Percentiles rank a stretch among this genome's conserved stretches.
phyloP scores from a whole-genome alignment of 371 early-diverging fungal genomes.

The Lichtheimia corymbifera region DNA sequence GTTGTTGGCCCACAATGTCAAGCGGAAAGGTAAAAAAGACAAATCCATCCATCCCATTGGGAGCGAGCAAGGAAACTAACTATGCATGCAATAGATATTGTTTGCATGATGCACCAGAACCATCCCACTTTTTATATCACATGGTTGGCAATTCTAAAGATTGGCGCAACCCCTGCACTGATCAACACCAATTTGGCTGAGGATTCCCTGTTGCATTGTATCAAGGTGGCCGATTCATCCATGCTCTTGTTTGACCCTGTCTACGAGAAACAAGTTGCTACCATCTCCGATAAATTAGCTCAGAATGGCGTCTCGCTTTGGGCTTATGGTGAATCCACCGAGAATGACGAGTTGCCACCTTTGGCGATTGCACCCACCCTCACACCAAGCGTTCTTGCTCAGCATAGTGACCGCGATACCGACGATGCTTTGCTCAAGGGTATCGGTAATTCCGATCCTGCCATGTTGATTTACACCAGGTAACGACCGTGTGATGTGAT shows the following conservation, averaged over 20 bases:
- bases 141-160: constrained; percentile 31
- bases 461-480: constrained; percentile 53
- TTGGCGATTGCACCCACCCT: constrained; percentile 28
- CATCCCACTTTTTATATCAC: constrained; percentile 33
- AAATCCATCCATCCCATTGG: neutral
- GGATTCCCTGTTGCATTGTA: constrained; percentile 31
- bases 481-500: constrained; percentile 6
- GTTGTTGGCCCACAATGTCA: constrained; percentile 17
- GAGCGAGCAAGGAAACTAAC: neutral
- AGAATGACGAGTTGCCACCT: constrained; percentile 20
- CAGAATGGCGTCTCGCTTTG: constrained; percentile 14
- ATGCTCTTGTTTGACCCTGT: constrained; percentile 33
- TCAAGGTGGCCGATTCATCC: constrained; percentile 26
- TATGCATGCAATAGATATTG: constrained; percentile 21
- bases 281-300: constrained; percentile 12
- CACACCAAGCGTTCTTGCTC: constrained; percentile 24
- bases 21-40: neutral
- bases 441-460: constrained; percentile 29
- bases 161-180: constrained; percentile 33
- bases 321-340: constrained; percentile 34
- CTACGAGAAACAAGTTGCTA: constrained; percentile 16
- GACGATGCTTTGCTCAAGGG: constrained; percentile 30
- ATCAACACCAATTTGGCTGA: constrained; percentile 37
- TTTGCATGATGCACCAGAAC: constrained; percentile 40
- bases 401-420: constrained; percentile 31